Evolutionary conservation across 2,329 filamentous ascomycete genomes (phyloP).

Genomic region (Colletotrichum tofieldiae): DNA sequence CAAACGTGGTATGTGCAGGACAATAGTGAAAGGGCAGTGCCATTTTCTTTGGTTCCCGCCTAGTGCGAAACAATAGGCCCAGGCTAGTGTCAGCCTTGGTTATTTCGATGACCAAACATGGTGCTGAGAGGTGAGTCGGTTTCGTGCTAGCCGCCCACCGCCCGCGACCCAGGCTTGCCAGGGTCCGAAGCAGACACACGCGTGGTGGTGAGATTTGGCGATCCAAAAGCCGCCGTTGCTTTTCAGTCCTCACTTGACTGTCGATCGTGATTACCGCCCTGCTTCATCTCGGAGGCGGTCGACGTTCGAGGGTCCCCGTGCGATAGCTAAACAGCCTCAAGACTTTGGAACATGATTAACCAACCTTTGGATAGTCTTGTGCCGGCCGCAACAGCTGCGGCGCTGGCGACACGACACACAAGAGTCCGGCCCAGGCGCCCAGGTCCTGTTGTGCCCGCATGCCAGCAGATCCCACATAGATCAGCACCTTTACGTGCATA

Average conservation of each 20-base stretch:
- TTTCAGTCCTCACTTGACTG: slow-evolving; percentile 18
- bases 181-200: slow-evolving; percentile 12
- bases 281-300: slow-evolving; percentile 19
- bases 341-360: neutral
- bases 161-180: neutral
- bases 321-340: neutral
- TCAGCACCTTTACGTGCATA: neutral
- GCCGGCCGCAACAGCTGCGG: neutral
- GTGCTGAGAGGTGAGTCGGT: neutral
- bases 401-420: neutral
- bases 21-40: neutral
- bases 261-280: slow-evolving; percentile 1
- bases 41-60: slow-evolving; percentile 1
- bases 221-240: slow-evolving; percentile 15
- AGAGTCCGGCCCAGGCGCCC: neutral
- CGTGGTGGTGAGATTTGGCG: slow-evolving; percentile 9
- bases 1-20: neutral
- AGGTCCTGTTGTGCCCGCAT: slow-evolving; percentile 9
- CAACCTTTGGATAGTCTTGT: neutral
- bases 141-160: slow-evolving; percentile 9
- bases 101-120: neutral
- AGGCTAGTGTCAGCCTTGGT: slow-evolving; percentile 8
- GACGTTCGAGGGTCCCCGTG: slow-evolving; percentile 6
- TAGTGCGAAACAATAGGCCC: slow-evolving; percentile 24
- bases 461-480: slow-evolving; percentile 9